Conservation (phyloP, 495 filamentous ascomycete genomes). For the Podospora bellae-mahoneyi region DNA sequence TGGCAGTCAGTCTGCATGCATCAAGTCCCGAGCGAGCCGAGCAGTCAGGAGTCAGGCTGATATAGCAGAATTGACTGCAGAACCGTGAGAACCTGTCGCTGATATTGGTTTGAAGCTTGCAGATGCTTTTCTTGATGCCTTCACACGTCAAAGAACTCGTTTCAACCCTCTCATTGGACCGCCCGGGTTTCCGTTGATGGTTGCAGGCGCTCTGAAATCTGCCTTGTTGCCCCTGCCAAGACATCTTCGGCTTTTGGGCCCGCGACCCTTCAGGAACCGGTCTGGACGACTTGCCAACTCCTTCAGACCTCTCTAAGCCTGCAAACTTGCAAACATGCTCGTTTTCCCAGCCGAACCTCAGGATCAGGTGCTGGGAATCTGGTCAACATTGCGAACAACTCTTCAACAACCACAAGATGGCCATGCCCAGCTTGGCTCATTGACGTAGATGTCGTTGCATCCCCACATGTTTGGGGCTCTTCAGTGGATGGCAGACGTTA, state of each 20-base stretch:
- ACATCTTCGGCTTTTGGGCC: neutral
- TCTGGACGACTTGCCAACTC: neutral
- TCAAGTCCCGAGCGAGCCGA: neutral
- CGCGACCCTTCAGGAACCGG: neutral
- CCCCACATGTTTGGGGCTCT: conserved; percentile 6
- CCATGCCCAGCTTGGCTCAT: neutral
- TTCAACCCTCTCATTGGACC: neutral
- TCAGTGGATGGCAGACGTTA: neutral
- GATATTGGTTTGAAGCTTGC: neutral
- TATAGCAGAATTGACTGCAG: conserved; percentile 1
- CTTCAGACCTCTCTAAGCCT: neutral
- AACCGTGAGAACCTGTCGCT: neutral
- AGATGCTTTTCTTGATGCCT: conserved; percentile 1
- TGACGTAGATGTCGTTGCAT: neutral
- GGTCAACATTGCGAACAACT: neutral
- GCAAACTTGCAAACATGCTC: neutral
- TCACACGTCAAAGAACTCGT: neutral
- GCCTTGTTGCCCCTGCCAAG: neutral
- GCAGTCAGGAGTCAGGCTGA: neutral
- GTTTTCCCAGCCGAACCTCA: neutral
- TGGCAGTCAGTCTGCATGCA: neutral
- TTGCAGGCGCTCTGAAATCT: neutral
- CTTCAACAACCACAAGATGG: neutral
- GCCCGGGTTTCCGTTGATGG: neutral
- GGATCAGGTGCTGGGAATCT: neutral